Evolutionary conservation across 148 eudicot species (phyloP).

Genomic region (Rhododendron henanense): DNA sequence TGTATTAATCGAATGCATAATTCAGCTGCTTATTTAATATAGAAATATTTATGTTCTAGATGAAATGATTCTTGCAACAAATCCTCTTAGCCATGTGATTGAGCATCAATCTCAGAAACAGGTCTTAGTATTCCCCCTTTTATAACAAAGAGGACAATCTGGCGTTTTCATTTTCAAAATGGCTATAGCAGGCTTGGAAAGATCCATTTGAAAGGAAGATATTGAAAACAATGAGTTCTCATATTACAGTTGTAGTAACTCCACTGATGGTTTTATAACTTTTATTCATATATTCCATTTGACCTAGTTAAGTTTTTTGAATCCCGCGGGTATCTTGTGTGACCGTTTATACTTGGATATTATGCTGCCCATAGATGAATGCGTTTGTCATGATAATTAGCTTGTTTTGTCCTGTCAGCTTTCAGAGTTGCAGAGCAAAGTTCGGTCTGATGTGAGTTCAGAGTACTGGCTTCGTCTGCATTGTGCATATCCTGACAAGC

Average conservation of each 20-base stretch:
- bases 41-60: not conserved
- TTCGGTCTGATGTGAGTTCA: conserved; percentile 79
- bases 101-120: not conserved
- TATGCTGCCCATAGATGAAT: conserved; percentile 1
- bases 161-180: not conserved
- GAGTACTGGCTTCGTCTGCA: conserved; percentile 86
- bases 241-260: not conserved
- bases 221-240: not conserved
- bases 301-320: not conserved
- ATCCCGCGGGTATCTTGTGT: not conserved
- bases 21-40: not conserved
- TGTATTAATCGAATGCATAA: not conserved
- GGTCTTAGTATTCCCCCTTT: not conserved
- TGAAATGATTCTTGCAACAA: conserved; percentile 9
- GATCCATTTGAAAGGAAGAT: not conserved
- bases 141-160: not conserved
- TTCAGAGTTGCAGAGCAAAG: conserved; percentile 76
- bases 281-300: not conserved
- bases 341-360: not conserved
- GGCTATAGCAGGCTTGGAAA: not conserved
- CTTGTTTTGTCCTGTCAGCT: conserved; percentile 45
- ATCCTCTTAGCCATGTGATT: not conserved
- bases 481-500: conserved; percentile 76
- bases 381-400: conserved; percentile 11
- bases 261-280: not conserved